These are phyloP conservation scores for Lotus japonicus DNA, from an alignment of 306 rosid species.

Conservation along the genomic window DNA sequence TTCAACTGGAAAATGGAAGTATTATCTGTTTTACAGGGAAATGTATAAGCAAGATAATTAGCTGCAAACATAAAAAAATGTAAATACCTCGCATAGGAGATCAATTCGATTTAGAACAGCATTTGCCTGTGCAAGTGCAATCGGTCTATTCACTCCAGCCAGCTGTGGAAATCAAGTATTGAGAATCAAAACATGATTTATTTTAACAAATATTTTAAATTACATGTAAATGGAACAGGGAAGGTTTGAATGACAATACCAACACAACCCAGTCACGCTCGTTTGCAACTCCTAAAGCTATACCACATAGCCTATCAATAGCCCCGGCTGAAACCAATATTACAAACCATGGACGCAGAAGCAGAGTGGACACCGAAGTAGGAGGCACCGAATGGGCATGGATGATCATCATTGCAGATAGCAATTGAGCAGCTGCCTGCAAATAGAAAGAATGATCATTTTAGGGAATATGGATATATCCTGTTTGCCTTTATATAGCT, in stretches of 20 bases:
- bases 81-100: constrained; percentile 84
- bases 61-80: background rate
- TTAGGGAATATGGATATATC: background rate
- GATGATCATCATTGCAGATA: constrained; percentile 76
- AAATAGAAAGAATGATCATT: background rate
- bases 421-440: constrained; percentile 86
- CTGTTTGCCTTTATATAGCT: background rate
- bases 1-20: constrained; percentile 4
- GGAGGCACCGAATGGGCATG: constrained; percentile 55
- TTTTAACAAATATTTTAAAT: constrained; percentile 5
- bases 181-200: constrained; percentile 11
- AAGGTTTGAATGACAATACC: constrained; percentile 45
- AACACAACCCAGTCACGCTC: constrained; percentile 98
- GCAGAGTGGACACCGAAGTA: constrained; percentile 52
- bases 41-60: background rate
- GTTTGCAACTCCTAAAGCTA: constrained; percentile 85
- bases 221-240: constrained; percentile 14
- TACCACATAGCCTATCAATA: constrained; percentile 77
- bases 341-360: constrained; percentile 78
- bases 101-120: constrained; percentile 87
- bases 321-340: constrained; percentile 74
- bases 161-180: constrained; percentile 45
- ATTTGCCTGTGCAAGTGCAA: constrained; percentile 92
- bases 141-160: constrained; percentile 89
- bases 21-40: background rate